Evolutionary conservation across 768 basidiomycete species (phyloP), one percentile per base, ranked within the genome.

Genomic region (Boletus rufocinnamomeus): DNA sequence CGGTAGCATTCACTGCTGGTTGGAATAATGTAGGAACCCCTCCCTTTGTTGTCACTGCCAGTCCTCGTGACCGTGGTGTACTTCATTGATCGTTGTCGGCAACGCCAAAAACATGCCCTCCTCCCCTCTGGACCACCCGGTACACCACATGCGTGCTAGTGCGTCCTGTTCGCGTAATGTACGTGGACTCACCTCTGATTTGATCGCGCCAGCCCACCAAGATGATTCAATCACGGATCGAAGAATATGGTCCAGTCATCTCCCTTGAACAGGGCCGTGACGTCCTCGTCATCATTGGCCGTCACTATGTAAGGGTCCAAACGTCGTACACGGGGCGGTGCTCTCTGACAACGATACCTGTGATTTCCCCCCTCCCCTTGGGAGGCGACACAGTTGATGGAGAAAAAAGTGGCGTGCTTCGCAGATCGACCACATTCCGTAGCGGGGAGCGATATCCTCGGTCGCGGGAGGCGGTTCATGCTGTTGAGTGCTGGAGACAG

Each of bases 381-480:
- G 69, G 71, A 68, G 47, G 84, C 84, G 0, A 75, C 82, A 1
- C 82, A 85, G 11, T 79, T 86, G 52, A 77, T 86, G 81, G 84
- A 86, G 68, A 80, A 82, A 59, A 81, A 85, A 59, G 84, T 84
- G 0, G 81, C 80, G 0, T 63, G 64, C 4, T 73, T 81, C 19
- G 78, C 77, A 0, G 84, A 86, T 62, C 67, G 85, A 40, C 85
- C 85, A 1, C 65, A 70, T 8, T 78, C 75, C 11, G 80, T 86
- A 13, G 77, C 84, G 1, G 84, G 80, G 1, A 81, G 84, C 4
- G 83, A 85, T 25, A 83, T 82, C 0, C 74, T 86, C 0, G 80
- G 80, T 0, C 82, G 82, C 2, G 85, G 84, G 0, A 85, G 85
- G 84, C 69, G 84, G 17, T 76, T 82, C 37, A 64, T 85, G 56